These are phyloP conservation scores for Trichophyton simii DNA, from an alignment of 2,329 filamentous ascomycete species.

Conservation along the genomic window DNA sequence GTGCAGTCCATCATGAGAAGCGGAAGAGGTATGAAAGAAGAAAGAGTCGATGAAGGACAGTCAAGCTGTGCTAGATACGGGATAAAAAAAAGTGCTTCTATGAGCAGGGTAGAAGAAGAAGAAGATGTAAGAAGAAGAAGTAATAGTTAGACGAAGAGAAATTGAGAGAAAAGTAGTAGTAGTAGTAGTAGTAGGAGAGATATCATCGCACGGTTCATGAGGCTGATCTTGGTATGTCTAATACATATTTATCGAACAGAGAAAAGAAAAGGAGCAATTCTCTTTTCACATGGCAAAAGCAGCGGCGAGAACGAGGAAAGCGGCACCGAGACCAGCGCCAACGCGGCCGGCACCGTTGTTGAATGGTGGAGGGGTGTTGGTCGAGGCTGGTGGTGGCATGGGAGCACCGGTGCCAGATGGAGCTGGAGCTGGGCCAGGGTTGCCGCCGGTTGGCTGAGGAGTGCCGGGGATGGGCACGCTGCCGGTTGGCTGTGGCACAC, in stretches of 20 bases:
- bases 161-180: not conserved
- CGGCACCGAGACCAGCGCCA: constrained; percentile 11
- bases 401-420: constrained; percentile 12
- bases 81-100: not conserved
- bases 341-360: constrained; percentile 12
- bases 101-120: not conserved
- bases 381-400: constrained; percentile 8
- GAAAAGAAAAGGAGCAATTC: not conserved
- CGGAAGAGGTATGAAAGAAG: not conserved
- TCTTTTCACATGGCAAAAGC: constrained; percentile 15
- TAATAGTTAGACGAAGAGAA: not conserved
- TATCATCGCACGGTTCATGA: constrained; percentile 7
- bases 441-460: constrained; percentile 12
- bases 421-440: constrained; percentile 4
- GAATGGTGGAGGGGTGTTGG: constrained; percentile 7
- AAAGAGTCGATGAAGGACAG: not conserved
- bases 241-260: not conserved
- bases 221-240: not conserved
- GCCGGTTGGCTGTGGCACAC: too few relatives aligned
- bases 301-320: constrained; percentile 12
- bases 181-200: not conserved
- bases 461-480: not conserved
- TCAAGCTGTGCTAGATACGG: not conserved
- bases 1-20: not conserved
- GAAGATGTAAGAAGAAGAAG: not conserved